phyloP scores from a whole-genome alignment of 768 basidiomycete genomes.

The Candolleomyces efflorescens region DNA sequence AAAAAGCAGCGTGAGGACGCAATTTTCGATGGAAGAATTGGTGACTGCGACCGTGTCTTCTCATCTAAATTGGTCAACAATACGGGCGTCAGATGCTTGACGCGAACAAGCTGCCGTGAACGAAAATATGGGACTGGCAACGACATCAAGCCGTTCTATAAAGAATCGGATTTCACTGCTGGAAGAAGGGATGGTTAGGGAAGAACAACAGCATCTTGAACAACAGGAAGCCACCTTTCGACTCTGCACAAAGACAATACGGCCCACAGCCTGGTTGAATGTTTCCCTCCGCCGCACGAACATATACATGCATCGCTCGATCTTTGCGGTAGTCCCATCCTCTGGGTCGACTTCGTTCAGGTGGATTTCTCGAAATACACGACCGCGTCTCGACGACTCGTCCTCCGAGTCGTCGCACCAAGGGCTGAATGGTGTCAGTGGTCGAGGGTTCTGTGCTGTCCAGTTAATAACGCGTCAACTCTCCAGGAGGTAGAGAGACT shows the following conservation, averaged over 20 bases:
- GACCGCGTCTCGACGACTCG: not conserved
- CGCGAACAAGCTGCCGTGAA: too few relatives aligned
- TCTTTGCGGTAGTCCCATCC: not conserved
- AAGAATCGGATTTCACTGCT: not conserved
- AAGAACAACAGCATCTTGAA: not conserved
- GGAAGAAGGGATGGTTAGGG: not conserved
- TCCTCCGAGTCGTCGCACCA: not conserved
- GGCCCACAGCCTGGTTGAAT: not conserved
- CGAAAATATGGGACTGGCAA: too few relatives aligned
- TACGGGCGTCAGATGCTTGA: too few relatives aligned
- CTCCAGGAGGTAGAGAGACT: not conserved
- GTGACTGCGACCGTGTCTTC: too few relatives aligned
- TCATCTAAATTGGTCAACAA: too few relatives aligned
- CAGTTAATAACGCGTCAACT: not conserved
- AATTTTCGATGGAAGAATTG: too few relatives aligned
- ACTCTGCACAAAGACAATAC: conserved; percentile 1
- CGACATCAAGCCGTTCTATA: too few relatives aligned
- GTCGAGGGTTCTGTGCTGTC: not conserved
- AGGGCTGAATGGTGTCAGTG: not conserved
- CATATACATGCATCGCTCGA: not conserved
- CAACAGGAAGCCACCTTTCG: not conserved
- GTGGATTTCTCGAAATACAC: not conserved
- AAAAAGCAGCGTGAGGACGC: too few relatives aligned
- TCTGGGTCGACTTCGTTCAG: not conserved
- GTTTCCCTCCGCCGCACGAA: not conserved